These are phyloP conservation scores for Alternaria arborescens DNA, from an alignment of 2,329 filamentous ascomycete species.

Conservation along the genomic window DNA sequence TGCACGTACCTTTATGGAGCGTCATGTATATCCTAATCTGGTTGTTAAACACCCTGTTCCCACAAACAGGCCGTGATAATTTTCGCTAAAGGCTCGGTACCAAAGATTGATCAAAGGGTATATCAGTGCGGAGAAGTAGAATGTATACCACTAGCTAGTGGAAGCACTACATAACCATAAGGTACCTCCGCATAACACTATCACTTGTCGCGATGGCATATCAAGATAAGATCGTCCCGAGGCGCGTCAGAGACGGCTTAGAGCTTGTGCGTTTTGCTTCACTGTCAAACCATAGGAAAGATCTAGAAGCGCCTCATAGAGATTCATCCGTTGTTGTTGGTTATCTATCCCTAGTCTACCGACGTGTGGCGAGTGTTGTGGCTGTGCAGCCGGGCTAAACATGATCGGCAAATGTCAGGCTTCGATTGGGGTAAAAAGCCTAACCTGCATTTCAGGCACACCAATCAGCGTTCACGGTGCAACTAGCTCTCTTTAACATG, in stretches of 20 bases:
- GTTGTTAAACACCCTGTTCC: not conserved
- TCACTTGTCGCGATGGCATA: conserved; percentile 16
- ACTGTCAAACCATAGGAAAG: not conserved
- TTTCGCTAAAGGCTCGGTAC: not conserved
- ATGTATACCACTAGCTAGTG: not conserved
- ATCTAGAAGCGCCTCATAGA: conserved; percentile 18
- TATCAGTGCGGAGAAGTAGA: not conserved
- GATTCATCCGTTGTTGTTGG: conserved; percentile 18
- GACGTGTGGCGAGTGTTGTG: conserved; percentile 19
- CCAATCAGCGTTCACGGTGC: conserved; percentile 32
- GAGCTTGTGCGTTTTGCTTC: conserved; percentile 27
- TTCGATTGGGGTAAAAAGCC: conserved; percentile 20
- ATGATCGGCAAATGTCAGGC: conserved; percentile 29
- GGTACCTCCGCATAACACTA: conserved; percentile 7
- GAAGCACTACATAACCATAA: not conserved
- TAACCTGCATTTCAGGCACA: conserved; percentile 30
- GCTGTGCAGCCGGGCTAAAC: conserved; percentile 20
- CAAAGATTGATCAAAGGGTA: not conserved
- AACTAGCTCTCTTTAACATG: conserved; percentile 4
- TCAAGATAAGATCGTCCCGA: conserved; percentile 14
- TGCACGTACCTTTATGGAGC: not conserved
- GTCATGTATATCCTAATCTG: not conserved
- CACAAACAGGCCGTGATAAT: not conserved
- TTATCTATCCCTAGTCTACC: conserved; percentile 6
- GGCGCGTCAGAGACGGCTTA: conserved; percentile 15